A percentile compares a stretch with the other conserved stretches of the same genome.
Evolutionary conservation across 129 eudicot genomes (phyloP).

Genomic region (Artemisia tridentata): DNA sequence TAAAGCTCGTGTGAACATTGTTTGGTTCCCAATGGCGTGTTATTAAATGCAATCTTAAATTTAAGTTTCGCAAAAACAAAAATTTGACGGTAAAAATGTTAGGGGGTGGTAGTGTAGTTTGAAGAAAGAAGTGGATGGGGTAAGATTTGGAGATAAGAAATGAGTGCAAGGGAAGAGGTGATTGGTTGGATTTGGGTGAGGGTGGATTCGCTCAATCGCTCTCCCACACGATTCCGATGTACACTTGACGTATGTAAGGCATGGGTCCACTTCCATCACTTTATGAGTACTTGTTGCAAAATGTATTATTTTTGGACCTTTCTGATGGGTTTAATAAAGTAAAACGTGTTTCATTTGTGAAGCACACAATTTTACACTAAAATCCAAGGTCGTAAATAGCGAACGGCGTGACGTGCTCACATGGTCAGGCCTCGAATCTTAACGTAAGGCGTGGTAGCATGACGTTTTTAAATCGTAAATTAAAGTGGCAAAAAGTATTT

Average conservation of each 20-base stretch:
- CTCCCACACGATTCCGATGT: background rate
- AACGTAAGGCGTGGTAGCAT: no score
- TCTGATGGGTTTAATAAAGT: no score
- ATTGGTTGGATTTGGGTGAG: slow-evolving; percentile 35
- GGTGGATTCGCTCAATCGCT: slow-evolving; percentile 17
- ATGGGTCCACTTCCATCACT: slow-evolving; percentile 24
- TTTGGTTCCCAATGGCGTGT: background rate
- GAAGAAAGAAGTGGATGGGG: slow-evolving; percentile 20
- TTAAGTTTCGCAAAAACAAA: background rate
- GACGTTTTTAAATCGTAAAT: no score
- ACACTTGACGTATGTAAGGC: background rate
- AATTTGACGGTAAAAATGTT: background rate
- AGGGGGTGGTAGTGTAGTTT: slow-evolving; percentile 5
- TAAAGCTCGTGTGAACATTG: no score
- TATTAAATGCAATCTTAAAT: background rate
- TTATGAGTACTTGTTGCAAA: background rate
- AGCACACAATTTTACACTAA: no score
- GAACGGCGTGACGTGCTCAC: fast-evolving
- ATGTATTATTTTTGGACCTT: no score
- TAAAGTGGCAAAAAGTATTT: no score
- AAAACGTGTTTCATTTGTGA: no score
- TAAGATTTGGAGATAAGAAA: slow-evolving; percentile 33
- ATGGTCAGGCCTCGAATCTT: no score
- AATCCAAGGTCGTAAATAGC: no score
- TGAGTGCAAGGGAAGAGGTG: slow-evolving; percentile 6